phyloP scores from a whole-genome alignment of 495 filamentous ascomycete species.

The Penicillium cosmopolitanum region DNA sequence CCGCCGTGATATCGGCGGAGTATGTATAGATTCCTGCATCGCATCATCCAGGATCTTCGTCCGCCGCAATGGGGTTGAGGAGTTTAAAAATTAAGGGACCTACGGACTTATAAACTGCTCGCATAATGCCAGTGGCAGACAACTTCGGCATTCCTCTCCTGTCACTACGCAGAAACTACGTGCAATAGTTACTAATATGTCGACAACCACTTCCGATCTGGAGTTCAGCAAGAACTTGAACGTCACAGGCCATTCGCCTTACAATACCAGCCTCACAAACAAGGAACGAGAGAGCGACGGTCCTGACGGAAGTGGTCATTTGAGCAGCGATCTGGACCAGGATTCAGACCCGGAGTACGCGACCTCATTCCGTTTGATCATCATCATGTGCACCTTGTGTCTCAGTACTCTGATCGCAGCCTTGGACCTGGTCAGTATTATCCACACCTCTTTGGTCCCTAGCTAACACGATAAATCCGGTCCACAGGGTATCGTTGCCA shows the following conservation, averaged over 20 bases:
- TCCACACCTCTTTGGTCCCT: neutral
- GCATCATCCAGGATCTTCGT: neutral
- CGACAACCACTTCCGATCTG: neutral
- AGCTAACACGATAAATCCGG: neutral
- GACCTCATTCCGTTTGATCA: neutral
- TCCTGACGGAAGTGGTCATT: neutral
- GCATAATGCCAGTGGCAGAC: neutral
- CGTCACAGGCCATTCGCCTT: neutral
- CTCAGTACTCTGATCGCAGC: neutral
- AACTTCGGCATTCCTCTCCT: neutral
- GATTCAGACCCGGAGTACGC: neutral
- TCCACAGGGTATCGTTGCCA: conserved; percentile 63
- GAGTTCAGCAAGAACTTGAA: neutral
- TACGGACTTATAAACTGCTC: neutral
- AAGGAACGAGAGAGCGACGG: neutral
- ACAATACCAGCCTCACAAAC: neutral
- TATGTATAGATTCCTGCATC: neutral
- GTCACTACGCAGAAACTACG: neutral
- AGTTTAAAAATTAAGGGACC: neutral
- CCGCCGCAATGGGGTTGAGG: neutral
- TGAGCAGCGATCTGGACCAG: neutral
- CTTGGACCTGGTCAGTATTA: neutral
- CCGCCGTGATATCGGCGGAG: neutral
- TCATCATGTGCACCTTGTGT: neutral
- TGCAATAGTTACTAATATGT: neutral